A percentile compares a stretch with the other conserved stretches of the same genome.
Conservation (phyloP, 2,329 filamentous ascomycete genomes). For the Trichoderma sp. region DNA sequence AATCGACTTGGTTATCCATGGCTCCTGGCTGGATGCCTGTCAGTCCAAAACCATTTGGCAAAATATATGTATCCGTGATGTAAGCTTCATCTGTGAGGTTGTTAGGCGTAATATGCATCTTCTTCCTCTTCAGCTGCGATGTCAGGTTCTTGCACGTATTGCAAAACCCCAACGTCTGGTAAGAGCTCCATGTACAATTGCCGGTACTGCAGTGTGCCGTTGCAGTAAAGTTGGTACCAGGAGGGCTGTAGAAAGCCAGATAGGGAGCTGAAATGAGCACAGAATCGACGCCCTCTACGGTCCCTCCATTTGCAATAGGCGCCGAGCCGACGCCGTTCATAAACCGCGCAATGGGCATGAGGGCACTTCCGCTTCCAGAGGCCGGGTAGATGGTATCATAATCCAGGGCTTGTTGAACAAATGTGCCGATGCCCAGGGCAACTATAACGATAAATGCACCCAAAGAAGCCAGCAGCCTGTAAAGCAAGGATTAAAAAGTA, state of each 20-base stretch:
- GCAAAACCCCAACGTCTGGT: background rate
- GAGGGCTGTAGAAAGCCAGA: background rate
- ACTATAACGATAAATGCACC: background rate
- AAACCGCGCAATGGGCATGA: constrained; percentile 1
- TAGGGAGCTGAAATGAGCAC: background rate
- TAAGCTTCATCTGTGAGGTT: background rate
- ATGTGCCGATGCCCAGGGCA: constrained; percentile 14
- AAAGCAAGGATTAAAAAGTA: background rate
- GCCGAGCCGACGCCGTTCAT: background rate
- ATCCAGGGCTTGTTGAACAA: constrained; percentile 3
- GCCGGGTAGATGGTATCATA: constrained; percentile 11
- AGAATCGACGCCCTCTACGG: background rate
- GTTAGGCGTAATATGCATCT: background rate
- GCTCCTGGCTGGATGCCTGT: background rate
- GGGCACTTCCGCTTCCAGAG: constrained; percentile 2
- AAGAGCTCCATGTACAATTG: background rate
- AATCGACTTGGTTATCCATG: background rate
- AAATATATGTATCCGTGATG: background rate
- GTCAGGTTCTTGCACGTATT: background rate
- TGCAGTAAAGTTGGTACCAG: background rate
- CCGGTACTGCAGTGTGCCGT: background rate
- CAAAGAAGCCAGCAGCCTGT: background rate
- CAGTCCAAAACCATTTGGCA: background rate
- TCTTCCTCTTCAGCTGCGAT: background rate
- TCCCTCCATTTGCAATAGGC: background rate